Evolutionary conservation across 2,329 filamentous ascomycete species (phyloP), one percentile per base, ranked within the genome.

Genomic region (Alternaria solani): DNA sequence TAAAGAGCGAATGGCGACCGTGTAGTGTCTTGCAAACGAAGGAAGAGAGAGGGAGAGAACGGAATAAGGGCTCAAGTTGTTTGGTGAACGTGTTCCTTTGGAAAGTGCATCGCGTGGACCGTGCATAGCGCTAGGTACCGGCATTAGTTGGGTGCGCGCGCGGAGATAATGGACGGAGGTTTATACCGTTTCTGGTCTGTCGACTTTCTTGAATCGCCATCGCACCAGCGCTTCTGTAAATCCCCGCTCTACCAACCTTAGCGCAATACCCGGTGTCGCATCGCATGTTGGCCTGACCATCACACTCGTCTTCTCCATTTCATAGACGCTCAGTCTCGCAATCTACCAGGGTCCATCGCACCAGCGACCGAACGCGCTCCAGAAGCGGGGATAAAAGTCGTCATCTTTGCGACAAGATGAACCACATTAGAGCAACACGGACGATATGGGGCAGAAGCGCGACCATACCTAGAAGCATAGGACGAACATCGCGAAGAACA

Each of bases 101-200:
- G 64, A 58, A 65, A 59, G 42, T 20, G 48, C 56, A 34, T 59
- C 39, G 68, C 66, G 69, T 66, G 64, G 67, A 49, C 59, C 43
- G 42, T 38, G 51, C 42, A 28, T 18, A 23, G 20, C 14, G 41
- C 39, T 34, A 53, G 59, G 55, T 34, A 52, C 28, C n/a, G 53
- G 38, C 36, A 38, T 47, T 30, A 46, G 39, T 18, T 23, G 34
- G n/a, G 42, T 52, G 14, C 68, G 67, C 67, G 67, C 68, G 67
- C 67, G 67, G 67, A 69, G 67, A 49, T 63, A 38, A 51, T 38
- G 49, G 16, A 43, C 34, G 25, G 49, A 43, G 51, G 51, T 61
- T 61, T 64, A 56, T 62, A 62, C 46, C 46, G 46, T 49, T 49
- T 49, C 36, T 32, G 23, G 46, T 49, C 20, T 12, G 46, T 34